Evolutionary conservation across 148 eudicot genomes (phyloP).

Genomic region (Chenopodium suecicum): DNA sequence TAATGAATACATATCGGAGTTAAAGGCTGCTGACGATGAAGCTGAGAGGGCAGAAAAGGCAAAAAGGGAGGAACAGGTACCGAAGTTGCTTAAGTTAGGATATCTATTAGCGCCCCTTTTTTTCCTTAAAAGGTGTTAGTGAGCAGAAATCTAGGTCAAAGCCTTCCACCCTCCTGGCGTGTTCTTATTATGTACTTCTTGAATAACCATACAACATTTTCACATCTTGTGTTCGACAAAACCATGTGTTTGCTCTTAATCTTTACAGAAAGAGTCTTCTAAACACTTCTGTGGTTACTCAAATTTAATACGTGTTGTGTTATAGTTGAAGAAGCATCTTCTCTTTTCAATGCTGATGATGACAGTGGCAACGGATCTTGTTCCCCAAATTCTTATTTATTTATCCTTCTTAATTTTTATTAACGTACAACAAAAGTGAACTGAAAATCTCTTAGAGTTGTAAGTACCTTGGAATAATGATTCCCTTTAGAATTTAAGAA

Average conservation of each 20-base stretch:
- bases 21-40: slow-evolving; percentile 70
- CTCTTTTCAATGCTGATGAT: neutral
- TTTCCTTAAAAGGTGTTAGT: neutral
- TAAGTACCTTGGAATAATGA: neutral
- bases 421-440: neutral
- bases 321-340: neutral
- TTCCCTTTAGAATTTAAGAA: neutral
- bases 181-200: neutral
- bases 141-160: neutral
- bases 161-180: neutral
- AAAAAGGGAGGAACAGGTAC: slow-evolving; percentile 86
- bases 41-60: slow-evolving; percentile 59
- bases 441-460: neutral
- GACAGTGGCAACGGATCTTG: neutral
- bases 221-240: neutral
- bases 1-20: slow-evolving; percentile 69
- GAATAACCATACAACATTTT: neutral
- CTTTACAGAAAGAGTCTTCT: neutral
- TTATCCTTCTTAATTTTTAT: no score
- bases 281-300: neutral
- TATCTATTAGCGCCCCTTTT: neutral
- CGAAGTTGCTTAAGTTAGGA: neutral
- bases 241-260: neutral
- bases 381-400: neutral
- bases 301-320: neutral